Evolutionary conservation across 2,329 filamentous ascomycete species (phyloP).

Genomic region (Aureobasidium melanogenum): DNA sequence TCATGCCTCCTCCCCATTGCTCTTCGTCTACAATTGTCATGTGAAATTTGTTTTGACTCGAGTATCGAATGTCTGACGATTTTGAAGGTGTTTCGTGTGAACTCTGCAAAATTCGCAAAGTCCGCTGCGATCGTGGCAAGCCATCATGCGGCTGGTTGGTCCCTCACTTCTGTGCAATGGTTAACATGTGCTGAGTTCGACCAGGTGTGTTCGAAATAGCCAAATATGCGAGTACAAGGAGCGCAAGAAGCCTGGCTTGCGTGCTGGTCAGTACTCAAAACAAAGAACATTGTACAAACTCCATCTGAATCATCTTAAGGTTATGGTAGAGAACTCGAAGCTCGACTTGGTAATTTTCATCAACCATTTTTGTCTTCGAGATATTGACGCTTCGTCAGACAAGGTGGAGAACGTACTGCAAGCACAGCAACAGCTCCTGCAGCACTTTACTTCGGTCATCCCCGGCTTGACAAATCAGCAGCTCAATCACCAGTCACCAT

Average conservation of each 20-base stretch:
- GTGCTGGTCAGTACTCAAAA: constrained; percentile 35
- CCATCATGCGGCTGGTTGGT: constrained; percentile 59
- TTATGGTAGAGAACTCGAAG: constrained; percentile 54
- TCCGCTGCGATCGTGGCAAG: constrained; percentile 66
- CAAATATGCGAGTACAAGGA: constrained; percentile 61
- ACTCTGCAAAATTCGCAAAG: constrained; percentile 66
- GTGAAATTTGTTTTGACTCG: background rate
- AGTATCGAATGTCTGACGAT: constrained; percentile 8
- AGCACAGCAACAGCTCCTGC: constrained; percentile 38
- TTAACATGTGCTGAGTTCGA: background rate
- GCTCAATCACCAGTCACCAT: constrained; percentile 7
- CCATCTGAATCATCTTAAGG: constrained; percentile 15
- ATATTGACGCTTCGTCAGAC: constrained; percentile 25
- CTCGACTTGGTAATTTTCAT: constrained; percentile 39
- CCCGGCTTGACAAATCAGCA: constrained; percentile 11
- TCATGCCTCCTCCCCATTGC: background rate
- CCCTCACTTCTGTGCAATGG: background rate
- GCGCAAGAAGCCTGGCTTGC: constrained; percentile 58
- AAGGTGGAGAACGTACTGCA: constrained; percentile 37
- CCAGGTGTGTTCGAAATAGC: constrained; percentile 52
- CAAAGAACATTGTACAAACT: background rate
- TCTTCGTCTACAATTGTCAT: background rate
- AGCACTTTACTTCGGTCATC: constrained; percentile 29
- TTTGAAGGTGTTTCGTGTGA: constrained; percentile 49
- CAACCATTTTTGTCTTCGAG: constrained; percentile 22